Base-by-base conservation (phyloP, 306 rosid species). In the Cucurbita argyrosperma region DNA sequence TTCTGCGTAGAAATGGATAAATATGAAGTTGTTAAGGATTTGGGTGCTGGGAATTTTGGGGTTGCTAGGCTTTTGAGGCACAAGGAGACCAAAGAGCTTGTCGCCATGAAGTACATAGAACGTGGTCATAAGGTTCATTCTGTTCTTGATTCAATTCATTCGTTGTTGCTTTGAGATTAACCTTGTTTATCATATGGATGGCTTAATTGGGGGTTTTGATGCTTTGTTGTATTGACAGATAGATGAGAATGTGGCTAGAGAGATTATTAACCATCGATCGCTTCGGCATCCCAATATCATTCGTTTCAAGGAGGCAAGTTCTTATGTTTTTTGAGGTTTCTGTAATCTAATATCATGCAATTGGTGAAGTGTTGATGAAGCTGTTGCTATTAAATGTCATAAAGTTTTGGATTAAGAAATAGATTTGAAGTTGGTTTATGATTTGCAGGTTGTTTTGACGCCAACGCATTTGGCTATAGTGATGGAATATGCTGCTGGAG, bases 401-500 rank as follows among this genome's bases (percentile, higher is more conserved):
- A 7, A 67, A 67, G 18, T 6, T 67, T 67, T 42, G 10, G 53
- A 45, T 61, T 76, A 9, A 43, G 18, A 53, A 53, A 71, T 68
- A 14, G 42, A 47, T 68, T 23, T 66, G 18, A 61, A 61, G n/a
- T 45, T 43, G 55, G 40, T 46, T 67, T 67, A 14, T 47, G 57
- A 68, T 21, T 46, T 47, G 74, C 74, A 68, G 74, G 74, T 68
- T 68, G 74, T 68, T 68, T 47, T 68, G 56, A 68, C 74, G 13
- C 74, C 74, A 47, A 68, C 74, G 42, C 74, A 68, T 68, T 47
- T 68, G 74, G 74, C 74, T 46, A 68, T 68, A 6, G 74, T 68
- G 57, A 68, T 68, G 74, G 74, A 68, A 47, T 68, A 68, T 68
- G 74, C 74, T 68, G 74, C 74, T 68, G 74, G 74, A 6, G 74